Conservation (phyloP, 192 early-diverging fungal species). For the Coemansia sp. region DNA sequence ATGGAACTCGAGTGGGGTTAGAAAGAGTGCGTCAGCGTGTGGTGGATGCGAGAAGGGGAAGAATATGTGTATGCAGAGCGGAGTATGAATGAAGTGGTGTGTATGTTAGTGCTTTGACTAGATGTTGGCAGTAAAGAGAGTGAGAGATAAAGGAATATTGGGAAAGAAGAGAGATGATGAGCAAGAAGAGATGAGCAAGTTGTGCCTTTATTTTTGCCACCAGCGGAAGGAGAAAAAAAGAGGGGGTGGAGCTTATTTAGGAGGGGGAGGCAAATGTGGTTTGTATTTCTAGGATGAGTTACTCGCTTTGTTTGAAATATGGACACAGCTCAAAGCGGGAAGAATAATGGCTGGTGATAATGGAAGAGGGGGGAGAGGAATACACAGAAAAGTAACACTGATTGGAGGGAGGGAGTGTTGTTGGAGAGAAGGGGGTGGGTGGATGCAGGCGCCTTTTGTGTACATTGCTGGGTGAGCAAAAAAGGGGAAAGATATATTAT, state of each 20-base stretch:
- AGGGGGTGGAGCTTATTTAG: constrained; percentile 15
- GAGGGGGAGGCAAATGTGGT: constrained; percentile 29
- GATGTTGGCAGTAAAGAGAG: background rate
- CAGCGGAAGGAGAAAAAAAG: constrained; percentile 7
- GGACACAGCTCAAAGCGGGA: constrained; percentile 12
- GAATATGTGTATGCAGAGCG: background rate
- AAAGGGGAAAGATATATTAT: constrained; percentile 14
- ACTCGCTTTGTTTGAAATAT: constrained; percentile 18
- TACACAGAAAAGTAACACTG: constrained; percentile 37
- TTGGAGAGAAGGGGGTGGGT: constrained; percentile 24
- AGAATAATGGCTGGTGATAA: constrained; percentile 30
- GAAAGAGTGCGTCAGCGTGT: background rate
- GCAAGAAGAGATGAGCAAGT: constrained; percentile 8
- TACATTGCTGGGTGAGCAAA: background rate
- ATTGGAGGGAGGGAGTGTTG: constrained; percentile 32
- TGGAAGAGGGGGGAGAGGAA: constrained; percentile 28
- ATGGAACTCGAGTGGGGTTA: background rate
- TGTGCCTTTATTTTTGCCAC: constrained; percentile 16
- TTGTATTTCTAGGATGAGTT: constrained; percentile 23
- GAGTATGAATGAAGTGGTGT: background rate
- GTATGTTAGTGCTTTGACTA: background rate
- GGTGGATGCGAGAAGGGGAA: background rate
- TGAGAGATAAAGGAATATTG: background rate
- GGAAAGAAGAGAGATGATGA: background rate
- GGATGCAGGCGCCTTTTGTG: constrained; percentile 9